Conservation (phyloP, 768 basidiomycete species). For the Boletus rex-veris region DNA sequence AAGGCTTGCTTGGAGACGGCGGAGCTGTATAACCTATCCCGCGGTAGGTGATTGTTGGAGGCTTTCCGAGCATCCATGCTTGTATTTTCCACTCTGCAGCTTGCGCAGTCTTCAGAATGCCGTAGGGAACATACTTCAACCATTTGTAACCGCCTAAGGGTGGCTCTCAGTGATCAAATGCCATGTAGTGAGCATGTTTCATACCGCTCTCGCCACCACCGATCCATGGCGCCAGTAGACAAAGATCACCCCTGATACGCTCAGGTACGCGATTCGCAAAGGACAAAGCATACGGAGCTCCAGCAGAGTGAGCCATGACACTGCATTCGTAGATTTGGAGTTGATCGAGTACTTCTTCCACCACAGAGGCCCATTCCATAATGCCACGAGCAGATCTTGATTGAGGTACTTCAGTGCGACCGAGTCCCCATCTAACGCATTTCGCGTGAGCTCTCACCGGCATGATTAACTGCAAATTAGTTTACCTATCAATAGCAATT, state of each 20-base stretch:
- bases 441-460: constrained; percentile 11
- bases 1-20: constrained; percentile 33
- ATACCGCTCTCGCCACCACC: constrained; percentile 84
- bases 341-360: constrained; percentile 85
- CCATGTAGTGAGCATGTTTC: constrained; percentile 27
- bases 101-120: constrained; percentile 90
- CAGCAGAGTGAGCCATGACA: constrained; percentile 93
- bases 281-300: constrained; percentile 90
- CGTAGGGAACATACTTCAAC: constrained; percentile 94
- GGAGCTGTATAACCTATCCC: constrained; percentile 79
- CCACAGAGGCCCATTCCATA: constrained; percentile 85
- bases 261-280: constrained; percentile 73
- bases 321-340: constrained; percentile 77
- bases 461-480: background rate
- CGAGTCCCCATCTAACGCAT: constrained; percentile 78
- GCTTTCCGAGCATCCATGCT: constrained; percentile 96
- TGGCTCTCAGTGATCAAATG: constrained; percentile 12
- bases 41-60: constrained; percentile 77
- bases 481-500: constrained; percentile 90
- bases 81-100: constrained; percentile 97
- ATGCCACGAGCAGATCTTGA: constrained; percentile 73
- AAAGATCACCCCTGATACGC: constrained; percentile 79
- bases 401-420: constrained; percentile 70
- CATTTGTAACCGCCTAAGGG: constrained; percentile 81
- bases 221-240: constrained; percentile 94